Conservation (phyloP, 2,329 filamentous ascomycete species). For the Xenoacremonium recifei region DNA sequence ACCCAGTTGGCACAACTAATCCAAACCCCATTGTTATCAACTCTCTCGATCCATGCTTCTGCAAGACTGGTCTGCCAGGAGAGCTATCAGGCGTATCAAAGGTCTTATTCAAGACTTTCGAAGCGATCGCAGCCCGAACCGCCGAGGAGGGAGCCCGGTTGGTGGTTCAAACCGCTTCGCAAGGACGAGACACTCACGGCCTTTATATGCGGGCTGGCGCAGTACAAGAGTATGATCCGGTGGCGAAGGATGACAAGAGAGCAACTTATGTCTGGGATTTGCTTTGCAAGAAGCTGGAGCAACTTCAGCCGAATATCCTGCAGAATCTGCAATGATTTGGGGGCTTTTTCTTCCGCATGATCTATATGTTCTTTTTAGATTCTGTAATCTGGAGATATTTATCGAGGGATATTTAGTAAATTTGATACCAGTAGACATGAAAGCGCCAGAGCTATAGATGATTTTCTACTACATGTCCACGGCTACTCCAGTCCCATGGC, state of each 20-base stretch:
- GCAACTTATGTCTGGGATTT: neutral
- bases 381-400: too few relatives aligned
- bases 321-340: too few relatives aligned
- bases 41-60: neutral
- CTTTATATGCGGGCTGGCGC: neutral
- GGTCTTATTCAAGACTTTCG: neutral
- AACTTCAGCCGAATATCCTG: neutral
- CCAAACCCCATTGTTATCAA: too few relatives aligned
- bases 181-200: neutral
- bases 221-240: neutral
- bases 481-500: too few relatives aligned
- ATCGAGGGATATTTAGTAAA: too few relatives aligned
- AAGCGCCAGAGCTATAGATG: too few relatives aligned
- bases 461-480: too few relatives aligned
- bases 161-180: neutral
- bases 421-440: too few relatives aligned
- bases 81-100: neutral
- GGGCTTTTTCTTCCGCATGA: too few relatives aligned
- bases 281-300: neutral
- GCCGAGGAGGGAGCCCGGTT: neutral
- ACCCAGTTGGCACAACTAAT: too few relatives aligned
- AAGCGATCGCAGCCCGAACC: neutral
- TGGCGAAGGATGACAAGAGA: neutral
- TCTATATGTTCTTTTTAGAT: too few relatives aligned
- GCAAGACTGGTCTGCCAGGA: neutral